Conservation (phyloP, 495 filamentous ascomycete species). For the Daldinia childiae region DNA sequence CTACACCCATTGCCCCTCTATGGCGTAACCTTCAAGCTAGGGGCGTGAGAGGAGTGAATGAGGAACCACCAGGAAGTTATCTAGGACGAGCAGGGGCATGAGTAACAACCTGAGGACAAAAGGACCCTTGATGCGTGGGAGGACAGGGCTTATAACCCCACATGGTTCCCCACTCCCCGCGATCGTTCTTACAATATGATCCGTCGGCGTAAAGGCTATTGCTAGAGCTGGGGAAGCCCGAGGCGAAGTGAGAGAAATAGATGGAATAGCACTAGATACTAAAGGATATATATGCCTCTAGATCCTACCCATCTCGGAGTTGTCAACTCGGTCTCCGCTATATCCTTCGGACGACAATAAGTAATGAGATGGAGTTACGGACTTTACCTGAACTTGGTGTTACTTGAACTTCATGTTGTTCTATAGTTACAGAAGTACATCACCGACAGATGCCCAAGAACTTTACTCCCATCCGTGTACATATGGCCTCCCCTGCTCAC, state of each 20-base stretch:
- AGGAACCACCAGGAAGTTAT: not conserved
- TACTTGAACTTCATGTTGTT: not conserved
- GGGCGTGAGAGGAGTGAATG: not conserved
- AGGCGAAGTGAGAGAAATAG: not conserved
- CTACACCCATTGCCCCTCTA: not conserved
- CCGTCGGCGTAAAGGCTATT: not conserved
- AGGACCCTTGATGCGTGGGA: not conserved
- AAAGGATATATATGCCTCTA: conserved; percentile 26
- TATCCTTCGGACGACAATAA: conserved; percentile 11
- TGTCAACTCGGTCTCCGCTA: conserved; percentile 30
- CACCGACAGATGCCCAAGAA: not conserved
- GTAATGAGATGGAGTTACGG: not conserved
- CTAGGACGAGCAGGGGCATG: not conserved
- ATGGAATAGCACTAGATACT: conserved; percentile 22
- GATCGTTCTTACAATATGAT: not conserved
- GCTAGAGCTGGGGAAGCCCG: not conserved
- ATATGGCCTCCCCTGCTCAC: not conserved
- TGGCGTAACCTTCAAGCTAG: not conserved
- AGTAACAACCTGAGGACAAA: not conserved
- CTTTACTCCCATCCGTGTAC: not conserved
- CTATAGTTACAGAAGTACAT: not conserved
- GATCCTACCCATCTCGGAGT: conserved; percentile 22
- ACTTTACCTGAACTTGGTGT: not conserved
- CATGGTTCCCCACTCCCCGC: not conserved
- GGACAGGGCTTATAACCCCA: not conserved